Conservation (phyloP, 805 yeast species). For the Hanseniaspora lindneri region DNA sequence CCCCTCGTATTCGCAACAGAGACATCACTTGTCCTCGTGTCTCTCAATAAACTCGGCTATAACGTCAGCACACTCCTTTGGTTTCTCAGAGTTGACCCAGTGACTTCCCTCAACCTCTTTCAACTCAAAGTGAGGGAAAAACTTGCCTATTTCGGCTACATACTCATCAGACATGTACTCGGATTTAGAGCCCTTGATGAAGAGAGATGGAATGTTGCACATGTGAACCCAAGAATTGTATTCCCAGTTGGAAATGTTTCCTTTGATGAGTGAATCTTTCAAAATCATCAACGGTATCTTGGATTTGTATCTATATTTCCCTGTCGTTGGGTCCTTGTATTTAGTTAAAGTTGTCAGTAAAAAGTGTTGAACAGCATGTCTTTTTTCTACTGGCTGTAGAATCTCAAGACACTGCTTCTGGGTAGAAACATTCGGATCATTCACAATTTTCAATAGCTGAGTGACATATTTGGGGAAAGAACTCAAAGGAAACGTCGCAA, state of each 20-base stretch:
- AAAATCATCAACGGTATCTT: conserved; percentile 60
- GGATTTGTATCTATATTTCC: conserved; percentile 25
- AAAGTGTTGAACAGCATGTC: conserved; percentile 57
- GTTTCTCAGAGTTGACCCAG: conserved; percentile 85
- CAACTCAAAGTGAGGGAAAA: conserved; percentile 66
- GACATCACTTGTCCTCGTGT: conserved; percentile 27
- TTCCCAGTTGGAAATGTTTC: conserved; percentile 66
- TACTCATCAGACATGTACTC: conserved; percentile 73
- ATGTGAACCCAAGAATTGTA: conserved; percentile 42
- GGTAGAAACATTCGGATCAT: conserved; percentile 34
- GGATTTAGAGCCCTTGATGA: conserved; percentile 68
- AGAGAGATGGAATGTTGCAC: conserved; percentile 63
- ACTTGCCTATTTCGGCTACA: conserved; percentile 56
- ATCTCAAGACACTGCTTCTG: conserved; percentile 57
- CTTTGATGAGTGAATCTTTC: conserved; percentile 51
- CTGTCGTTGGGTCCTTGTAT: conserved; percentile 23
- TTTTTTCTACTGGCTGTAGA: conserved; percentile 51
- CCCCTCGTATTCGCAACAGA: no score
- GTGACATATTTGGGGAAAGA: conserved; percentile 57
- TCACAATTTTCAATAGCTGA: conserved; percentile 48
- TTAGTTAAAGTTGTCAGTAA: conserved; percentile 38
- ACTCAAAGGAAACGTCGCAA: conserved; percentile 45
- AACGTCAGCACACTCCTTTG: conserved; percentile 54
- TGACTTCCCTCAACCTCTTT: conserved; percentile 77
- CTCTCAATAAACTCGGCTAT: conserved; percentile 52